Base-by-base conservation (phyloP, 108 stramenopile species). In the Nannochloropsis salina region DNA sequence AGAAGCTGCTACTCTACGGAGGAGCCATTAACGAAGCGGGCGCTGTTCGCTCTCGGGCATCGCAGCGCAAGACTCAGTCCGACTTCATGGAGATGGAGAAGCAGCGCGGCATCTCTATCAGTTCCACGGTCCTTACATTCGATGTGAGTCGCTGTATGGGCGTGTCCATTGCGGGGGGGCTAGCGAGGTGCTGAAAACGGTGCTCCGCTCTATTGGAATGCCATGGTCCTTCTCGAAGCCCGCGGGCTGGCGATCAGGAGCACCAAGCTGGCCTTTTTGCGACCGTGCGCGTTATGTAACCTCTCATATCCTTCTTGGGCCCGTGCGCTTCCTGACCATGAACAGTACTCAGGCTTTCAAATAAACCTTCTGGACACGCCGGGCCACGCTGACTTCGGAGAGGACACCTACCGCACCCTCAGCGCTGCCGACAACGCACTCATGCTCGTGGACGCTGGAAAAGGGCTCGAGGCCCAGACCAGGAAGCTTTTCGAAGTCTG, bases 11-110 rank as follows among this genome's bases (percentile, higher is more conserved):
- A 0, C 90, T 98, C 18, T 95, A 96, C 81, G 93, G 93, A 45
- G 96, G 96, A 9, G 97, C 97, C 9, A 86, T 98, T 61, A 96
- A 96, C 85, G 95, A 96, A 88, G 97, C 97, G 5, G 97, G 97
- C 42, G 96, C 95, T 8, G 97, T 98, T 9, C 93, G 95, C 8
- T 74, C 61, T n/a, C 61, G 61, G 61, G 61, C 82, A 15, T 74
- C 61, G 8, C 61, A 74, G n/a, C 4, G 61, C 20, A 74, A 74
- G 8, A 74, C 61, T 8, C 61, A 74, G 61, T 74, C 61, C 15
- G 61, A 74, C 61, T 74, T 74, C 61, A 95, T 97, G 96, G 93
- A 94, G 89, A 96, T 97, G 92, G 97, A 97, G 90, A 92, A 88
- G 44, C 93, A 96, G 84, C 94, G 97, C 86, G 97, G 97, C 8